Conservation (phyloP, 2,329 filamentous ascomycete genomes). For the Ramularia endophylla region DNA sequence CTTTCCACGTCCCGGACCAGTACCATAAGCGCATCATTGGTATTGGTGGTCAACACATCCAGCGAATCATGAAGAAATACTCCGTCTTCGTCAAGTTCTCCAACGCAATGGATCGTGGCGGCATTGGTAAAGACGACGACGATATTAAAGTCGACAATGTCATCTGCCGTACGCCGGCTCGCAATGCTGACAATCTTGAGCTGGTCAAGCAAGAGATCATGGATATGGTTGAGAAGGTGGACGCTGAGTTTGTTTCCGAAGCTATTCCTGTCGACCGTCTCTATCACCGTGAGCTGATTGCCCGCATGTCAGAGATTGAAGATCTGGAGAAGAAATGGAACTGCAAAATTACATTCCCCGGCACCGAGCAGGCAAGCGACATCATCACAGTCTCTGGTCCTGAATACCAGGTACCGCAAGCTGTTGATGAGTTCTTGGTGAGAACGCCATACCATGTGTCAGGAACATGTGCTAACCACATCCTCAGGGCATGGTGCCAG, state of each 20-base stretch:
- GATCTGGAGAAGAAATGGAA: conserved; percentile 99
- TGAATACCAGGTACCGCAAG: conserved; percentile 96
- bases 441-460: conserved; percentile 18
- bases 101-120: conserved; percentile 95
- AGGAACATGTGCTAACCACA: conserved; percentile 26
- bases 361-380: conserved; percentile 94
- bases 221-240: conserved; percentile 97
- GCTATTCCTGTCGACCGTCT: conserved; percentile 89
- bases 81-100: conserved; percentile 99
- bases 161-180: conserved; percentile 93
- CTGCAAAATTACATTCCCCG: conserved; percentile 98
- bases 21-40: conserved; percentile 99
- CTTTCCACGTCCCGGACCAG: conserved; percentile 97
- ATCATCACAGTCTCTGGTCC: conserved; percentile 93
- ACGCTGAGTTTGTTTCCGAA: conserved; percentile 94
- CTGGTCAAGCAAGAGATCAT: conserved; percentile 98
- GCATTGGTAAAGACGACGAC: conserved; percentile 91
- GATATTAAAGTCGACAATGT: conserved; percentile 99
- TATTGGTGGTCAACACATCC: conserved; percentile 96
- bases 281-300: conserved; percentile 89
- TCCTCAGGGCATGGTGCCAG: conserved; percentile 83
- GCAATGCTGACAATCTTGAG: conserved; percentile 94
- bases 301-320: conserved; percentile 82
- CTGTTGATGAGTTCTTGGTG: conserved; percentile 89
- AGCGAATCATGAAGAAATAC: conserved; percentile 99